Evolutionary conservation across 306 rosid genomes (phyloP), one percentile per base, ranked within the genome.

Genomic region (Vigna angularis): DNA sequence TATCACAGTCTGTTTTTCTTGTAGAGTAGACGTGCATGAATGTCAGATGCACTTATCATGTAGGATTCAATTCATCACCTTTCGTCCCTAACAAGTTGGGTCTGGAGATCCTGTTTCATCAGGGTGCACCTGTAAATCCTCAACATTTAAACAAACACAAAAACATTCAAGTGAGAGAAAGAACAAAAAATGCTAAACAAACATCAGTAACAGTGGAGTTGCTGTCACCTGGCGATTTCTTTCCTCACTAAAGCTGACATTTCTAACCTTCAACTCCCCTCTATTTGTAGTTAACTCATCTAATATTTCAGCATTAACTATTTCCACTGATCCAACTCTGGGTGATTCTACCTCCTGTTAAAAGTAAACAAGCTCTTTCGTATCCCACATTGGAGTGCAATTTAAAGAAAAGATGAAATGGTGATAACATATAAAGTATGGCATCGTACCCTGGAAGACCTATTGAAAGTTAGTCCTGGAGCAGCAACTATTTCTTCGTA

Each of bases 251-350:
- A 87, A 90, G 87, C 94, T 91, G 13, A 73, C 47, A 32, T 78
- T 75, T 91, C 84, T 89, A 70, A 91, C 75, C 86, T 91, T 94
- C 77, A 94, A 69, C 81, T 94, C 97, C 52, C 98, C 97, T 84
- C 98, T 90, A 20, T 80, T 85, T 11, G 96, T 94, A 53, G 96
- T 90, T 68, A 92, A 79, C 70, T 83, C 91, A 38, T 94, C 97
- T 13, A 94, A 79, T 51, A 91, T 90, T 88, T 94, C 97, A 75
- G 87, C 97, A 84, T 90, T 83, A 55, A 67, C 82, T 47, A 79
- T 74, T 59, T 90, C 93, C 17, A 20, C 82, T 9, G 83, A 36
- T 72, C 79, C 90, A 38, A 28, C 61, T 32, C 52, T 2, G 16
- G 75, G 28, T 38, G 73, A 55, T 73, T 90, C 90, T 64, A 13